These are phyloP conservation scores for Skeletonema potamos DNA, from an alignment of 108 stramenopile genomes.

Conservation along the genomic window DNA sequence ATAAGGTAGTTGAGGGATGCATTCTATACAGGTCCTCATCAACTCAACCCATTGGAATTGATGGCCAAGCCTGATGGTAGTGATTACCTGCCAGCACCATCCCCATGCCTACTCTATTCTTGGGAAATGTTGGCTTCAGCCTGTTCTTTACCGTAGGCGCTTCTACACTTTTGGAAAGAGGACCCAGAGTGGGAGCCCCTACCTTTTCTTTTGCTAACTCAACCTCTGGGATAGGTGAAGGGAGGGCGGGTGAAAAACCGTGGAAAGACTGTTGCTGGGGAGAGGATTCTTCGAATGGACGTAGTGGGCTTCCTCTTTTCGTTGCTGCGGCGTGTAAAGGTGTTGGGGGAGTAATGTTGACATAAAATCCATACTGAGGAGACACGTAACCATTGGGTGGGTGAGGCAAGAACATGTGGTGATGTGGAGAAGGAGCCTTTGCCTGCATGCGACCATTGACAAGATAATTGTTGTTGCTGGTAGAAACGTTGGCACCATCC, in stretches of 20 bases:
- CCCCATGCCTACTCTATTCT: constrained; percentile 43
- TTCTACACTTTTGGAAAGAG: constrained; percentile 2
- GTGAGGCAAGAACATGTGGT: constrained; percentile 39
- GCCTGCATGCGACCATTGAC: constrained; percentile 3
- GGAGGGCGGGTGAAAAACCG: constrained; percentile 25
- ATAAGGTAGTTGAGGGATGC: too few relatives aligned
- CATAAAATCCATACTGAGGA: constrained; percentile 83
- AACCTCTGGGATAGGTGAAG: constrained; percentile 36
- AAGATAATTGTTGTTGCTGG: constrained; percentile 2
- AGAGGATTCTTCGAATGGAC: constrained; percentile 7
- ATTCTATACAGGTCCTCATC: not conserved
- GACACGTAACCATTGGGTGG: constrained; percentile 57
- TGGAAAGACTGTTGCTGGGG: constrained; percentile 29
- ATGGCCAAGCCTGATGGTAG: constrained; percentile 44
- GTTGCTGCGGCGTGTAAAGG: constrained; percentile 48
- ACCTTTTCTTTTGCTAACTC: not conserved
- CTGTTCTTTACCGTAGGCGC: not conserved
- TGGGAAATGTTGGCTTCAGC: constrained; percentile 45
- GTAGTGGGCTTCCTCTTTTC: constrained; percentile 10
- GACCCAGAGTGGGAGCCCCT: constrained; percentile 10
- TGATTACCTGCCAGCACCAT: constrained; percentile 40
- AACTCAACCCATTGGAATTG: constrained; percentile 48
- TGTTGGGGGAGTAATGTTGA: constrained; percentile 77
- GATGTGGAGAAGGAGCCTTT: constrained; percentile 48
- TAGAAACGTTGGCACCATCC: not conserved